Base-by-base conservation (phyloP, 2,329 filamentous ascomycete genomes). In the Aspergillus fischeri region DNA sequence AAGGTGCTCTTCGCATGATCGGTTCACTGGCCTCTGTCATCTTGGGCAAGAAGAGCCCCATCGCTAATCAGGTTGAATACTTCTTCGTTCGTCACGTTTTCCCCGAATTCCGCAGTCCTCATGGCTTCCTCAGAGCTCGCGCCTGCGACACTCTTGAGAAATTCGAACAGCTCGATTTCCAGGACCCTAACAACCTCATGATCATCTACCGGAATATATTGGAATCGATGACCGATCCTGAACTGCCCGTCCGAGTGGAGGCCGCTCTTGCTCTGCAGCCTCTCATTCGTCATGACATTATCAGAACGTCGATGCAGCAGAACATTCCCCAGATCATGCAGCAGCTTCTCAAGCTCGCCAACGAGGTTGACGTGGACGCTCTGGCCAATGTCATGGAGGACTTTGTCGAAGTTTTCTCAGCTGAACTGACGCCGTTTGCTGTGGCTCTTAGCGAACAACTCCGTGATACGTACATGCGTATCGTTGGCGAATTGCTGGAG, bases 321-420 rank as follows among this genome's bases (percentile, higher is more conserved):
- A 97, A 92, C 73, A 99, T 99, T 64, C 92, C 94, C 17, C 95
- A 96, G 69, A 97, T 99, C 69, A 99, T 99, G 94, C 95, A 97
- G 77, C 93, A 99, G 76, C 83, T 99, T 14, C 82, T 99, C 54
- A 97, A 97, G 78, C 81, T 99, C 56, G 93, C 94, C 28, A 99
- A 99, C 70, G 94, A 99, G 76, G 94, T 95, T 57, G 94, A 99
- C 71, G 93, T 99, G 50, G 94, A 99, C 74, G 92, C 94, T 4
- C 81, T 99, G 44, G 93, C 94, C 24, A 97, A 97, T 69, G 94
- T 99, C 42, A 99, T 99, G 94, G 94, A 99, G 76, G 94, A 99
- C 71, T 99, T 99, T 71, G 94, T 99, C 49, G 94, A 99, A 75
- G 92, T 97, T 2, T 99, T 99, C 71, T 93, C 94, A n/a, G 84